A percentile compares a stretch with the other conserved stretches of the same genome.
Conservation (phyloP, 345 rosid species). For the Gossypium raimondii region DNA sequence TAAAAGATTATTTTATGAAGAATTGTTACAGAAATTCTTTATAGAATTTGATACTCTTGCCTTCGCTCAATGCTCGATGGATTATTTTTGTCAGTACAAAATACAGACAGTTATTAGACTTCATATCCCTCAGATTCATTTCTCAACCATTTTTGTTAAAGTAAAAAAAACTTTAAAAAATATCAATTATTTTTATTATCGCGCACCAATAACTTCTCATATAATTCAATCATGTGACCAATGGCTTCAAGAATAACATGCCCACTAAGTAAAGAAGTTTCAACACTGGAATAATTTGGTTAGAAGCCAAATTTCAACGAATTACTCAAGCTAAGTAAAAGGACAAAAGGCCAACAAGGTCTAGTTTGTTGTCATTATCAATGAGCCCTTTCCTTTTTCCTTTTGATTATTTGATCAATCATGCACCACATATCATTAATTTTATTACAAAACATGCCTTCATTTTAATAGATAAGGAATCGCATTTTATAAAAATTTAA, state of each 20-base stretch:
- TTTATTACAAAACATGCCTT: neutral
- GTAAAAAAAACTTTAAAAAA: no score
- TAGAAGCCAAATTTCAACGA: neutral
- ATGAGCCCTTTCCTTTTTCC: neutral
- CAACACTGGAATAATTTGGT: neutral
- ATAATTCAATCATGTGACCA: no score
- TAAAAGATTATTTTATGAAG: no score
- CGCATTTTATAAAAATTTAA: neutral
- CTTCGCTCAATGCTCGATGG: no score
- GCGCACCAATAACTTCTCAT: no score
- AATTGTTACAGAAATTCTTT: no score
- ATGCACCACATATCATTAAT: neutral
- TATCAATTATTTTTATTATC: no score
- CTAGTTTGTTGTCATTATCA: constrained; percentile 1
- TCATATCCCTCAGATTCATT: no score
- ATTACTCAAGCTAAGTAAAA: neutral
- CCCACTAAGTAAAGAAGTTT: neutral
- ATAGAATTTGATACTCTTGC: no score
- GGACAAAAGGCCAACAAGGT: neutral
- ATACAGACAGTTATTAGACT: accelerated
- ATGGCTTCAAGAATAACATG: no score
- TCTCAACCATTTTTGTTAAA: no score
- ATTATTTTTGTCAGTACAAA: no score
- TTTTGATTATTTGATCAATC: constrained; percentile 6
- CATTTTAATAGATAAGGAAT: neutral